Base-by-base conservation (phyloP, 805 yeast genomes). In the Zygotorulaspora chibaensis region DNA sequence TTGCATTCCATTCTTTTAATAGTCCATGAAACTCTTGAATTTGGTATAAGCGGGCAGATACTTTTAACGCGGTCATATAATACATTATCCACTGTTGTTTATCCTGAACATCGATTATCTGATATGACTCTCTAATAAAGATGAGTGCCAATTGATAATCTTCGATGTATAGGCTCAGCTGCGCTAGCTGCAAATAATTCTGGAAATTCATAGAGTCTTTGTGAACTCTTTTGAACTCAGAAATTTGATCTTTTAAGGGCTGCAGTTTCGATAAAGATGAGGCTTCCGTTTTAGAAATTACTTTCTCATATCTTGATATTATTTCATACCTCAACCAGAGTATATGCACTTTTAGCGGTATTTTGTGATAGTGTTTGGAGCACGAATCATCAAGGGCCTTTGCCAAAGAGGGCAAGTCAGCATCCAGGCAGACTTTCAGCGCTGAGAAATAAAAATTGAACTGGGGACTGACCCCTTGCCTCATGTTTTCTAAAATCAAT, bases 1-100 rank as follows among this genome's bases (percentile, higher is more conserved):
- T 59, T 8, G n/a, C 12, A 40, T 58, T 53, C 66, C 67, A 63
- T n/a, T 59, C 58, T 18, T 37, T 45, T 13, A 63, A 38, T 3
- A 42, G 18, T 12, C 33, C n/a, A 3, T 47, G 30, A 36, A 59
- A 59, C 3, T 40, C 37, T 8, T 38, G 48, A 6, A 47, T 25
- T 23, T 56, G 49, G 26, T 51, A 40, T 11, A 35, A 35, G 20
- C 55, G 45, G 1, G 60, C 47, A n/a, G 53, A 39, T 1, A 54
- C 12, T 40, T 54, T 55, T 25, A 60, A 36, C 3, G 51, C 42
- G 8, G 50, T 51, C 46, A 51, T 48, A 30, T 62, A 61, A 37
- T 54, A 61, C 35, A 54, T 46, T 23, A 39, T 42, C 65, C 60
- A 57, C 17, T 58, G 57, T 12, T 41, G 41, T 25, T 40, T 47